Evolutionary conservation across 805 yeast genomes (phyloP), one percentile per base, ranked within the genome.

Genomic region (Candida ipomoeae): DNA sequence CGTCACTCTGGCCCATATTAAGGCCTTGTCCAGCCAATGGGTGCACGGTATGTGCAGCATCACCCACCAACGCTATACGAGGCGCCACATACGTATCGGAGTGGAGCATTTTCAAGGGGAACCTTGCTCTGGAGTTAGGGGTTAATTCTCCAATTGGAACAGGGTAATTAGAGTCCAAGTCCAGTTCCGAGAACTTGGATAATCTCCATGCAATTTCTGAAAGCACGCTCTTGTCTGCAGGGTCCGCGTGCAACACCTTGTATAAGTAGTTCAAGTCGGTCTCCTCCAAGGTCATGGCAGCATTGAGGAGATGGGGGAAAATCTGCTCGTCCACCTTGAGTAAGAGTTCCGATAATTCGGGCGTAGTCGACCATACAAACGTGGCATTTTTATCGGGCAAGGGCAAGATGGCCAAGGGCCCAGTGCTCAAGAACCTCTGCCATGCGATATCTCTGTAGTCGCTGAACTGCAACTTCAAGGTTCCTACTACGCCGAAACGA

Each of bases 21-120:
- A 94, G 78, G 23, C 99, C 99, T 69, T 94, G 99, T 8, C 99
- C 99, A 3, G 97, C 97, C 52, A 94, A 75, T 2, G 99, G 99
- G 65, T 94, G 98, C 1, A 96, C 89, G 0, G 97, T 86, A 61
- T 94, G 99, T 0, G 98, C 98, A 1, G 99, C 98, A 68, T 94
- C 99, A 23, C 99, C 99, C 8, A 92, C 87, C n/a, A 94, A 71
- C 0, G 97, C 98, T 31, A 92, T 78, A 57, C 98, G 76, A 3
- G 87, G 91, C 2, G 82, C 82, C 17, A 89, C 82, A 64, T 94
- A 94, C 1, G 87, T 80, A 62, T 94, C 98, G 2, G 96, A 96
- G 63, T 94, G 97, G 18, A 90, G 83, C 71, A 92, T 68, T 58
- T 84, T 84, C 56, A 94, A 73, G 20, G 99, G 99, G 73, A 94